Evolutionary conservation across 257 asterid genomes (phyloP).

Genomic region (Penstemon eatonii): DNA sequence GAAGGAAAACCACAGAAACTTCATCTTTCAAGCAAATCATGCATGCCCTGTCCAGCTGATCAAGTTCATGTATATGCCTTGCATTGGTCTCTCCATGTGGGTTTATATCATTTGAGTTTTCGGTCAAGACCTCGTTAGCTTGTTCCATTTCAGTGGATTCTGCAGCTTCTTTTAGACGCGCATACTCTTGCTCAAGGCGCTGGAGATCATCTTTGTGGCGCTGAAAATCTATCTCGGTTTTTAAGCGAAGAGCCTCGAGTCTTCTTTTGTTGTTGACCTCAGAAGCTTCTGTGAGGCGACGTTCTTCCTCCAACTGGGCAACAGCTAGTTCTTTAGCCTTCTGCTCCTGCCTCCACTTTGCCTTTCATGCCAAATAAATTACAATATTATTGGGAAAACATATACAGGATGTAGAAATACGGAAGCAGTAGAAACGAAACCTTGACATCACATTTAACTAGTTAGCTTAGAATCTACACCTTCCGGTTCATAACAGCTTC

Average conservation of each 20-base stretch:
- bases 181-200: too few species aligned
- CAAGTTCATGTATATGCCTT: constrained; percentile 56
- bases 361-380: too few species aligned
- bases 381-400: too few species aligned
- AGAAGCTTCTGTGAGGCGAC: constrained; percentile 25
- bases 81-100: constrained; percentile 53
- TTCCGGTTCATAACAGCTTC: not conserved
- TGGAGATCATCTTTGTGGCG: too few species aligned
- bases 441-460: not conserved
- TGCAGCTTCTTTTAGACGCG: constrained; percentile 56
- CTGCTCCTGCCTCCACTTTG: constrained; percentile 30
- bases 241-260: too few species aligned
- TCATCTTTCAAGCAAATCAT: constrained; percentile 78
- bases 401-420: constrained; percentile 6
- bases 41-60: constrained; percentile 63
- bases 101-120: too few species aligned
- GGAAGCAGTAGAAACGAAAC: not conserved
- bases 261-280: too few species aligned
- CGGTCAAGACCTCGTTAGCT: constrained; percentile 35
- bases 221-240: too few species aligned
- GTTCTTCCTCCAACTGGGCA: constrained; percentile 71
- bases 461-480: constrained; percentile 5
- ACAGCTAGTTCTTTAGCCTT: constrained; percentile 59
- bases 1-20: constrained; percentile 89
- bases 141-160: constrained; percentile 42